Evolutionary conservation across 805 yeast species (phyloP).

Genomic region (Saccharomycopsis malanga): DNA sequence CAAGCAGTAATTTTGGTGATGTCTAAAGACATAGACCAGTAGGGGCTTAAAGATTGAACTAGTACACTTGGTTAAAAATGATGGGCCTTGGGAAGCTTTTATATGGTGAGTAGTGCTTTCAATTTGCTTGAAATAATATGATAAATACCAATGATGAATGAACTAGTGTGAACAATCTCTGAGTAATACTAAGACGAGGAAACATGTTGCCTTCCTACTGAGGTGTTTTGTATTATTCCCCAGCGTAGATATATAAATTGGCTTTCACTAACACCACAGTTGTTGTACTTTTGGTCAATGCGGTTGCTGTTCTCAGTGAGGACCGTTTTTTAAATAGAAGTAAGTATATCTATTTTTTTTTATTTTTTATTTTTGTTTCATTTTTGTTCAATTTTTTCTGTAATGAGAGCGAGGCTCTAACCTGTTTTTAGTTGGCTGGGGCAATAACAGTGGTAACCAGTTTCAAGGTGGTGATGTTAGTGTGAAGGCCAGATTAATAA

Average conservation of each 20-base stretch:
- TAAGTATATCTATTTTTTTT: slow-evolving; percentile 25
- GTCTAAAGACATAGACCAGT: no score
- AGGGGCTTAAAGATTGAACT: no score
- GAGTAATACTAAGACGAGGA: slow-evolving; percentile 14
- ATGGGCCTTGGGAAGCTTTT: slow-evolving; percentile 51
- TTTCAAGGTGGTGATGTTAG: slow-evolving; percentile 24
- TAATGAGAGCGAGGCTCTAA: not conserved
- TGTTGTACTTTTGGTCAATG: slow-evolving; percentile 45
- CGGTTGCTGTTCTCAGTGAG: slow-evolving; percentile 53
- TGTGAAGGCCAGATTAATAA: slow-evolving; percentile 44
- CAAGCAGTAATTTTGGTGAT: no score
- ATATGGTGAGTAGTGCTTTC: slow-evolving; percentile 32
- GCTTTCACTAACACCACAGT: slow-evolving; percentile 29
- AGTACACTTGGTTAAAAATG: no score
- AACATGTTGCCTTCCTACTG: slow-evolving; percentile 10
- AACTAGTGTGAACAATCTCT: slow-evolving; percentile 8
- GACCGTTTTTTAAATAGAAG: slow-evolving; percentile 52
- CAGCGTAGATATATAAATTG: not conserved
- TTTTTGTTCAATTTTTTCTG: not conserved
- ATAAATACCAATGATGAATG: slow-evolving; percentile 2
- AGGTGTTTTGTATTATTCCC: not conserved
- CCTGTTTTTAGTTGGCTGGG: slow-evolving; percentile 26
- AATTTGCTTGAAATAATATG: not conserved
- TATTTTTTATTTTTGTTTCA: not conserved
- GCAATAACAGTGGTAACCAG: slow-evolving; percentile 16